Base-by-base conservation (phyloP, 164 flowering plant species). In the Vitis rupestris region DNA sequence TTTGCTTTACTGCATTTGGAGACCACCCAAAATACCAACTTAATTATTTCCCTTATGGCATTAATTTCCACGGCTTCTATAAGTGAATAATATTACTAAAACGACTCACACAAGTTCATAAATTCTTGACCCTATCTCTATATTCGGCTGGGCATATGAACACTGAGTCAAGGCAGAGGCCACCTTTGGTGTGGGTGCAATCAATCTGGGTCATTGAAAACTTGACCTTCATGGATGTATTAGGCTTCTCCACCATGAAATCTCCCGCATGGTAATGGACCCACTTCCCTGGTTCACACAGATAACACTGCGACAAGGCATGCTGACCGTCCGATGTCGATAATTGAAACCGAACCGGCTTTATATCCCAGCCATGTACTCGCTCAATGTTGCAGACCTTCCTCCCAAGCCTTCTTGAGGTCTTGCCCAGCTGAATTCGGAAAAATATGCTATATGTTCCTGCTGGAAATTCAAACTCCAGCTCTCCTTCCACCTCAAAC, bases 121-220 rank as follows among this genome's bases (percentile, higher is more conserved):
- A 31, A 31, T 3, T 5, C 30, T 30, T 70, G 4, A 70, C 30
- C 57, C 69, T 74, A 67, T 82, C 74, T 48, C 75, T 75, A 63
- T 73, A 72, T 67, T 78, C 70, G 65, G 70, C 70, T 1, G 94
- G 94, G 53, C 69, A 72, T 60, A 92, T 87, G 9, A 82, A 71
- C 30, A 87, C 91, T 51, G 92, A 86, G 63, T 92, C 97, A 44
- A 92, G 64, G 57, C 91, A 88, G 2, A 90, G 79, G 1, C 97
- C 97, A 19, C 93, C 97, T 82, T 92, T 92, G 5, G 90, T 82
- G 66, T 92, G 97, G 10, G 94, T 92, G 77, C 97, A 92, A 70
- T 92, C 97, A 50, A 92, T 92, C 74, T 92, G 97, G 54, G 75
- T 76, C 92, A 92, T 81, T 10, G 94, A 92, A 55, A 88, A 90